Conservation (phyloP, 1,139 yeast genomes). For the Hyphopichia fennica region DNA sequence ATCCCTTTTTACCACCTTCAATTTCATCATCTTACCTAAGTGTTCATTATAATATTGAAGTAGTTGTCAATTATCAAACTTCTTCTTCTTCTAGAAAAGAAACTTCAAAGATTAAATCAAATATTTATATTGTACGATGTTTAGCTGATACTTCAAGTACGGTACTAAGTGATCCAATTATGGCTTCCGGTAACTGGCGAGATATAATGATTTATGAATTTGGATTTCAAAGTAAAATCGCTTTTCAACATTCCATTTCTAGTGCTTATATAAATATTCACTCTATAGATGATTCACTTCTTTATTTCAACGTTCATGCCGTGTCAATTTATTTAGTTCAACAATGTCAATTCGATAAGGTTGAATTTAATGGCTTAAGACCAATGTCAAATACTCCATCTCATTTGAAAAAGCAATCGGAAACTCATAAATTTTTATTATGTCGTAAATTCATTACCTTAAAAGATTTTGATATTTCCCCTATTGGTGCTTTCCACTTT, state of each 20-base stretch:
- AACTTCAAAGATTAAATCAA: background rate
- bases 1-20: slow-evolving; percentile 13
- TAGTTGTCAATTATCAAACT: slow-evolving; percentile 5
- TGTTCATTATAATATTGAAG: slow-evolving; percentile 11
- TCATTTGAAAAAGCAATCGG: slow-evolving; percentile 6
- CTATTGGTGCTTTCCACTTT: slow-evolving; percentile 4
- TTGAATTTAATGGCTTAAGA: slow-evolving; percentile 1
- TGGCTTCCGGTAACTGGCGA: slow-evolving; percentile 20
- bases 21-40: slow-evolving; percentile 8
- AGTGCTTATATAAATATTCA: slow-evolving; percentile 8
- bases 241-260: slow-evolving; percentile 13
- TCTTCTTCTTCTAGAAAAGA: background rate
- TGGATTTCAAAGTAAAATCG: slow-evolving; percentile 14
- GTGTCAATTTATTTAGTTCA: slow-evolving; percentile 12
- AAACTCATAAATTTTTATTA: slow-evolving; percentile 9
- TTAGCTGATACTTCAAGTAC: slow-evolving; percentile 7
- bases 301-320: slow-evolving; percentile 9
- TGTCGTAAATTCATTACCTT: slow-evolving; percentile 6
- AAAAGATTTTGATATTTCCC: slow-evolving; percentile 4
- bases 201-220: slow-evolving; percentile 16
- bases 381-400: background rate
- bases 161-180: slow-evolving; percentile 7
- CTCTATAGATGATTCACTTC: slow-evolving; percentile 8
- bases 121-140: slow-evolving; percentile 10
- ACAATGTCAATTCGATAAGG: slow-evolving; percentile 7